Conservation (phyloP, 768 basidiomycete genomes). For the Kwoniella mangroviensis region DNA sequence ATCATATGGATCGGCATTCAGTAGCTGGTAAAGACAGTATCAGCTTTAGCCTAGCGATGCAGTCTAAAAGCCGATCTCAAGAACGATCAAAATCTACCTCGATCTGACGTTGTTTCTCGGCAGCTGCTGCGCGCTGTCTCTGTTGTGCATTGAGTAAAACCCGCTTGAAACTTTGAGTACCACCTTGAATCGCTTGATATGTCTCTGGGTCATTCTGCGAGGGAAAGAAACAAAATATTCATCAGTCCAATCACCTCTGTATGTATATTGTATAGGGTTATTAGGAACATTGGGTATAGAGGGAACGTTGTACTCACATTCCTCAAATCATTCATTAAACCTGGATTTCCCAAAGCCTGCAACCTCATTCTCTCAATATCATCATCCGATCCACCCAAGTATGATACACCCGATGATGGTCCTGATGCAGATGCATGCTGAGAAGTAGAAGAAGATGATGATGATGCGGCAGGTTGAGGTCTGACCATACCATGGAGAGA, state of each 20-base stretch:
- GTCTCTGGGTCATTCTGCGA: conserved; percentile 78
- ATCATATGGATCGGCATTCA: conserved; percentile 89
- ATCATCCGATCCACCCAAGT: conserved; percentile 62
- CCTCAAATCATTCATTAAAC: conserved; percentile 73
- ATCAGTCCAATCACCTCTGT: neutral
- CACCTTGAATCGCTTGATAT: conserved; percentile 69
- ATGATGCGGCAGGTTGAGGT: conserved; percentile 19
- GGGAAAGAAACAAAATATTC: neutral
- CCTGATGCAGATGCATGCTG: neutral
- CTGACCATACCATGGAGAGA: neutral
- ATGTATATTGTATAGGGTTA: neutral
- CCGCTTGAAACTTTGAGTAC: conserved; percentile 76
- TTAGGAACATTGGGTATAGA: neutral
- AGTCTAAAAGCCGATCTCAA: neutral
- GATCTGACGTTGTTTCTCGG: conserved; percentile 65
- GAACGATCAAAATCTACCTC: conserved; percentile 32
- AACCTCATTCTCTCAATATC: conserved; percentile 90
- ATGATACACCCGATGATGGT: conserved; percentile 8
- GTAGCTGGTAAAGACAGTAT: conserved; percentile 56
- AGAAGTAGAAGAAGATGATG: conserved; percentile 11
- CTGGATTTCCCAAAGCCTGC: conserved; percentile 81
- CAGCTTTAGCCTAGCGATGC: neutral
- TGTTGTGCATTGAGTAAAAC: conserved; percentile 59
- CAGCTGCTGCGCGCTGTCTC: conserved; percentile 47
- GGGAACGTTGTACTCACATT: conserved; percentile 61